These are phyloP conservation scores for Antarctomyces pellizariae DNA, from an alignment of 495 filamentous ascomycete species.

Conservation along the genomic window DNA sequence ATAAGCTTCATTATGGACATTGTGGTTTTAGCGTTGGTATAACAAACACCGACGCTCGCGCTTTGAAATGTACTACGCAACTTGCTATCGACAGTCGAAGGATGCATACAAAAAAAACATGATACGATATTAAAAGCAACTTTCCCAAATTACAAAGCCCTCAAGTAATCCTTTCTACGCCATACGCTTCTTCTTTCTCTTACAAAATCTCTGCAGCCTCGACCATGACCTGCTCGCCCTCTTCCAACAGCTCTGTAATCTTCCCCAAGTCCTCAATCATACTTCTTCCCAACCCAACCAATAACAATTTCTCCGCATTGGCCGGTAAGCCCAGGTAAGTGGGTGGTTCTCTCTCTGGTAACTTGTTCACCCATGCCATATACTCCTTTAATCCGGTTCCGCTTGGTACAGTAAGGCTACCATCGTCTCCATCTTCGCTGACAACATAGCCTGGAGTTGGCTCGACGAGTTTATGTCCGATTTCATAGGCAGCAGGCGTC, in stretches of 20 bases:
- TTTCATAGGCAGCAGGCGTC: conserved; percentile 72
- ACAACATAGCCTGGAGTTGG: conserved; percentile 16
- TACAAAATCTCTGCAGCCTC: conserved; percentile 21
- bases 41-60: too few species aligned
- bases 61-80: too few species aligned
- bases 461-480: conserved; percentile 69
- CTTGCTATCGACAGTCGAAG: too few species aligned
- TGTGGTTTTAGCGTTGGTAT: too few species aligned
- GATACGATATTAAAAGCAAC: too few species aligned
- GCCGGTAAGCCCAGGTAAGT: conserved; percentile 91
- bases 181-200: neutral
- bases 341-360: conserved; percentile 89
- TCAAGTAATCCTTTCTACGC: too few species aligned
- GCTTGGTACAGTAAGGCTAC: conserved; percentile 48
- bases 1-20: too few species aligned
- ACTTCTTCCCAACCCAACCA: conserved; percentile 70
- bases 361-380: conserved; percentile 67
- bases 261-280: conserved; percentile 67
- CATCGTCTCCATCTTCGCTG: conserved; percentile 21
- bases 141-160: too few species aligned
- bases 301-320: conserved; percentile 86
- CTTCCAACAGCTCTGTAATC: conserved; percentile 69
- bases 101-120: too few species aligned
- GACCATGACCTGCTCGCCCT: conserved; percentile 76
- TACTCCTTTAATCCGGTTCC: conserved; percentile 71